Evolutionary conservation across 2,329 filamentous ascomycete species (phyloP), one percentile per base, ranked within the genome.

Genomic region (Xylariales sp.): DNA sequence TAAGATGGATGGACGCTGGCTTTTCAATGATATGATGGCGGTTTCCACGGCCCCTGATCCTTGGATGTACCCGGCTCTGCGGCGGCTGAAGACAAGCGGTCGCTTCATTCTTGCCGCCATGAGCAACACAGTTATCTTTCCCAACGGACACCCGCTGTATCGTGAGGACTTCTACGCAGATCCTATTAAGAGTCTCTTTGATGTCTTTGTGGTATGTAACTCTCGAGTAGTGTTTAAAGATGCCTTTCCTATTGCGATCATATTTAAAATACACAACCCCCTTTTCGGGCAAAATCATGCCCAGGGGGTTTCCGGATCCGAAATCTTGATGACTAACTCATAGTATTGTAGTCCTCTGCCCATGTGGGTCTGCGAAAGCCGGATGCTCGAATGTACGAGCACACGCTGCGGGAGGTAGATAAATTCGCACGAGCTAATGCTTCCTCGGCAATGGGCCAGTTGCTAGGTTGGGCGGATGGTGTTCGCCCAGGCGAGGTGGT

Each of bases 1-100:
- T 0, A 79, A 83, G 1, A 85, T 98, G 53, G 90, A 98, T 75
- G 92, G 88, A 14, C 89, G 93, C 77, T 89, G 83, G 80, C 83
- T 99, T 34, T 97, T 97, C 82, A 92, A 93, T 86, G 87, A 91
- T 75, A 98, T 98, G 94, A 97, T 98, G 93, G 81, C 84, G 4
- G 81, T 86, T 12, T 90, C 92, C 10, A 84, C 88, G 5, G 80
- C 82, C 1, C 89, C 92, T 0, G 95, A 99, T 78, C 93, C 93
- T 3, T 92, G 91, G 84, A 96, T 98, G 91, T 93, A 88, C 71
- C 94, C 94, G 0, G 94, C 94, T 1, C 82, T 98, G 48, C 81
- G 89, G 75, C 88, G 85, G 45, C 83, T 99, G 66, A 86, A 87
- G 67, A 84, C 83, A 3, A 90, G 86, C 59, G 87, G 88, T 0